Conservation (phyloP, 257 asterid genomes). For the Oldenlandia corymbosa region DNA sequence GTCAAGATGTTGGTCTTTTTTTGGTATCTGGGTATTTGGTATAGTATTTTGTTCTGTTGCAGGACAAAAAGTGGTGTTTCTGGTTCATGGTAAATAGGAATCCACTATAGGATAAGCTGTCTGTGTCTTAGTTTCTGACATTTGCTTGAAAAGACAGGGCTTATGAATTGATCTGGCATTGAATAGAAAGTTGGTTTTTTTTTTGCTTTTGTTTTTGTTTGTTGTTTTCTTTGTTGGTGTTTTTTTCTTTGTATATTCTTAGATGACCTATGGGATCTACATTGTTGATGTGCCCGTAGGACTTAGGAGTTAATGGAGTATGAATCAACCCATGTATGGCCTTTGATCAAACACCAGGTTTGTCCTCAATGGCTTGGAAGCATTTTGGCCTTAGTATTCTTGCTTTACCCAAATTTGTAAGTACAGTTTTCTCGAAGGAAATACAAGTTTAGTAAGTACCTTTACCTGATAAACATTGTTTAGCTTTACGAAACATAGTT, state of each 20-base stretch:
- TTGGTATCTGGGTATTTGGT: neutral
- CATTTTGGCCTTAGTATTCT: too few relatives aligned
- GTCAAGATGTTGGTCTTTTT: neutral
- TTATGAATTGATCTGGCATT: neutral
- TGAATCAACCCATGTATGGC: neutral
- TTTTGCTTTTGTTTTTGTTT: too few relatives aligned
- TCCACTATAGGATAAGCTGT: neutral
- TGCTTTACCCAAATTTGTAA: too few relatives aligned
- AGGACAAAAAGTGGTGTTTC: neutral
- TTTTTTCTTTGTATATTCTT: too few relatives aligned
- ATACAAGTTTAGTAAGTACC: too few relatives aligned
- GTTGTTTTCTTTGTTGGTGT: too few relatives aligned
- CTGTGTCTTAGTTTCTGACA: neutral
- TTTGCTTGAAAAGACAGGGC: neutral
- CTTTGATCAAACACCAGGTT: neutral
- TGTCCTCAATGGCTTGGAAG: too few relatives aligned
- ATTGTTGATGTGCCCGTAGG: too few relatives aligned
- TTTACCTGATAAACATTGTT: too few relatives aligned
- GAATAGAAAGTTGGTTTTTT: neutral
- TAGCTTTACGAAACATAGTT: neutral
- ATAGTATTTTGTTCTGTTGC: neutral
- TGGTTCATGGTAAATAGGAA: neutral
- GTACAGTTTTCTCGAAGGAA: too few relatives aligned
- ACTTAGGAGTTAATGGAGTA: too few relatives aligned
- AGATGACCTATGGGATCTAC: too few relatives aligned